These are phyloP conservation scores for Coniochaeta prunicola DNA, from an alignment of 2,329 filamentous ascomycete species.

Conservation along the genomic window DNA sequence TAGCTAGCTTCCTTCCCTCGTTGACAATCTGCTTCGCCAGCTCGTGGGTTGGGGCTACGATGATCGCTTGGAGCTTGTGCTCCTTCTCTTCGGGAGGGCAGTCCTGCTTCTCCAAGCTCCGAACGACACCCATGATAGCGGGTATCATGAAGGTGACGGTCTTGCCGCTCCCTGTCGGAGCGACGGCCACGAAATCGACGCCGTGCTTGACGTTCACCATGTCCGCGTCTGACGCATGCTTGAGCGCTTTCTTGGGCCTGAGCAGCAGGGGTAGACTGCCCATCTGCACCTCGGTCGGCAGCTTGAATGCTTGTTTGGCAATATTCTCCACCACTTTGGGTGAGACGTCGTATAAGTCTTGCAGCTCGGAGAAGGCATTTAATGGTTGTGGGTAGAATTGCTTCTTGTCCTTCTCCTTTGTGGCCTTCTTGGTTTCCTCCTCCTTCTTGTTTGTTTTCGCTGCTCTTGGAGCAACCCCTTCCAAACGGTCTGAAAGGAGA, in stretches of 20 bases:
- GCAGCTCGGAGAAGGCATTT: conserved; percentile 66
- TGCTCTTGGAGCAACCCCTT: conserved; percentile 34
- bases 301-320: conserved; percentile 71
- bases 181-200: conserved; percentile 78
- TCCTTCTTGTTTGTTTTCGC: conserved; percentile 43
- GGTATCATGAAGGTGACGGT: conserved; percentile 90
- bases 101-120: conserved; percentile 37
- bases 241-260: conserved; percentile 41
- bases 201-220: conserved; percentile 23
- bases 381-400: conserved; percentile 75
- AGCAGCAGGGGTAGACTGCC: conserved; percentile 76
- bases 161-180: conserved; percentile 94
- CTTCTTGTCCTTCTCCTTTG: conserved; percentile 46
- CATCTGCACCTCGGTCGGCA: conserved; percentile 92
- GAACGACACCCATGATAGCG: conserved; percentile 68
- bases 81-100: conserved; percentile 26
- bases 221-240: conserved; percentile 24
- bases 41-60: conserved; percentile 73
- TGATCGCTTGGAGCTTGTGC: conserved; percentile 56
- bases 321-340: conserved; percentile 71
- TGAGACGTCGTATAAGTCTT: conserved; percentile 65
- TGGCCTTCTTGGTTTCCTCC: conserved; percentile 34
- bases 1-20: conserved; percentile 75
- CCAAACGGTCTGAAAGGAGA: conserved; percentile 50
- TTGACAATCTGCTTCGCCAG: conserved; percentile 73